These are phyloP conservation scores for Septoria linicola DNA, from an alignment of 2,329 filamentous ascomycete species.

Conservation along the genomic window DNA sequence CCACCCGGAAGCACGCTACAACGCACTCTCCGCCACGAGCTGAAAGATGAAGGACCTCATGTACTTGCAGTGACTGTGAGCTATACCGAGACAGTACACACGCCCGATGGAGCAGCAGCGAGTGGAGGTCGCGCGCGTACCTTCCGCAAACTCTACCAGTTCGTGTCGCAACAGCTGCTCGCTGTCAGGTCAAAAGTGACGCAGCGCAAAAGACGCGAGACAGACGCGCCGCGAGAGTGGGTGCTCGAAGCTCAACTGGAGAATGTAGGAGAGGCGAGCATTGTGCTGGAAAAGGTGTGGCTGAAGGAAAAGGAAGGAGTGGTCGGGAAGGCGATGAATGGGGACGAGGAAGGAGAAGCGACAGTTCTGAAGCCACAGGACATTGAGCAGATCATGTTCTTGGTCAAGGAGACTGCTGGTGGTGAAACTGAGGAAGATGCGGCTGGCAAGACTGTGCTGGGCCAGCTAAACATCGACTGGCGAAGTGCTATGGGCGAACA, in stretches of 20 bases:
- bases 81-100: constrained; percentile 73
- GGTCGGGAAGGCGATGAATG: constrained; percentile 34
- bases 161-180: constrained; percentile 84
- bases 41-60: constrained; percentile 93
- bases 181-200: constrained; percentile 89
- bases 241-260: constrained; percentile 92
- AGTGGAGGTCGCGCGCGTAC: constrained; percentile 68
- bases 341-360: constrained; percentile 29
- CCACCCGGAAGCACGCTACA: constrained; percentile 69
- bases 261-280: constrained; percentile 81
- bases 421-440: constrained; percentile 43
- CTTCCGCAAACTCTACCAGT: constrained; percentile 95
- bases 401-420: constrained; percentile 51
- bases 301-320: constrained; percentile 35
- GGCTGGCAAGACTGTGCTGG: constrained; percentile 62
- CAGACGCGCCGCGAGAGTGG: constrained; percentile 54
- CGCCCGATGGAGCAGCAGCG: constrained; percentile 44
- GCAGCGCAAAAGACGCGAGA: constrained; percentile 46
- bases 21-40: constrained; percentile 76
- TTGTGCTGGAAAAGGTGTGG: constrained; percentile 67
- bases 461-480: constrained; percentile 85
- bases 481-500: constrained; percentile 83
- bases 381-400: constrained; percentile 64
- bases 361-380: constrained; percentile 58
- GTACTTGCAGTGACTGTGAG: constrained; percentile 90